Evolutionary conservation across 2,329 filamentous ascomycete species (phyloP).

Genomic region (Sclerotinia minor): DNA sequence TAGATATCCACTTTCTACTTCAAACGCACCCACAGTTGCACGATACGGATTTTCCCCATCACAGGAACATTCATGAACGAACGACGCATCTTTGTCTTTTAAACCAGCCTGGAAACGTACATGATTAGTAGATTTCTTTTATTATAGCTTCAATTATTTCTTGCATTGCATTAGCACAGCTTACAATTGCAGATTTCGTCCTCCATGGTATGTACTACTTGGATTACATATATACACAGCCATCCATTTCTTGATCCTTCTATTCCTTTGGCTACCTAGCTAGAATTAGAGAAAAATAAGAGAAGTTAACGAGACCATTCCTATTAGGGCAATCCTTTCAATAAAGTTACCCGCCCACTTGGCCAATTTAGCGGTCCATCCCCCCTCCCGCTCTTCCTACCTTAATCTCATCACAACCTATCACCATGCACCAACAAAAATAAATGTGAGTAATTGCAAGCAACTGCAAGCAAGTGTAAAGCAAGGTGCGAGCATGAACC

Average conservation of each 20-base stretch:
- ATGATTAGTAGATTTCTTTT: background rate
- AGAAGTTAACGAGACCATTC: constrained; percentile 1
- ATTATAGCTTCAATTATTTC: constrained; percentile 6
- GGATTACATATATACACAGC: background rate
- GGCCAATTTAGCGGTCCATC: constrained; percentile 14
- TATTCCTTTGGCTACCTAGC: background rate
- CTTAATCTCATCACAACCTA: constrained; percentile 22
- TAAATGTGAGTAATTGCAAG: constrained; percentile 7
- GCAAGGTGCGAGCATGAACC: constrained; percentile 2
- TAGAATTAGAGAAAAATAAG: background rate
- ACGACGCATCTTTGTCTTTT: constrained; percentile 1
- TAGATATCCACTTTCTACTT: background rate
- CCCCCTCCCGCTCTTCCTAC: background rate
- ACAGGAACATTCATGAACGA: background rate
- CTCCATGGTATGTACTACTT: constrained; percentile 7
- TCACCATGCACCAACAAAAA: constrained; percentile 20
- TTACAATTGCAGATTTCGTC: background rate
- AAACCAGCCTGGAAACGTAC: background rate
- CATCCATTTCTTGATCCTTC: constrained; percentile 15
- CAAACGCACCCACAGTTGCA: background rate
- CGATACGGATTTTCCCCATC: constrained; percentile 9
- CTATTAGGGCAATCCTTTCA: constrained; percentile 7
- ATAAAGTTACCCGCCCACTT: constrained; percentile 24
- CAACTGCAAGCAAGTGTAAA: background rate
- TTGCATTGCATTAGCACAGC: background rate